Evolutionary conservation across 2,329 filamentous ascomycete species (phyloP), one percentile per base, ranked within the genome.

Genomic region (Aspergillus floridensis): DNA sequence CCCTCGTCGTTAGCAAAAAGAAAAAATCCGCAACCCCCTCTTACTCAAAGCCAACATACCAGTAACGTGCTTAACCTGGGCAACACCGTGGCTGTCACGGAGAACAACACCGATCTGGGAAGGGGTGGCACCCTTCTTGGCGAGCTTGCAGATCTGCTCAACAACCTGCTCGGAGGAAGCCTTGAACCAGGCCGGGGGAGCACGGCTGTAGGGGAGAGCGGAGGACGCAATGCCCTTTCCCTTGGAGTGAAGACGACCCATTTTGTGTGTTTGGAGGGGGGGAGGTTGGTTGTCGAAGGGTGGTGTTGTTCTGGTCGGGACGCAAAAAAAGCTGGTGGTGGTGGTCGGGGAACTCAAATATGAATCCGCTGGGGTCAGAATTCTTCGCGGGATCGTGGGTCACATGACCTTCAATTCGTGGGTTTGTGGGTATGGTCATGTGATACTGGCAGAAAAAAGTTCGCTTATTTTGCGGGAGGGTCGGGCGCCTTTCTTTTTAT

Each of bases 41-140:
- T 22, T 6, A 19, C 8, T 3, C 7, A 11, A 7, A 1, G 6
- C 21, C n/a, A 53, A 60, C 89, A 76, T 91, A 96, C 92, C 92
- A 79, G 93, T 96, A 72, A 97, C 92, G 77, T 96, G 84, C 87
- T 95, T 96, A 83, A 97, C 93, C 85, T 98, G 95, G 74, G 95
- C 91, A 81, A 99, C 86, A 79, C 96, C 96, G 85, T 99, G 95
- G 78, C 89, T 92, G 84, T 99, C 96, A 85, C 96, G 88, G 79
- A 99, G 91, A 76, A 98, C 85, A 79, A 98, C 93, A 90, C 96
- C 95, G 76, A 99, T 99, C 86, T 98, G 93, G 68, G 93, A 97
- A 75, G 95, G 95, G 70, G 93, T 96, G 72, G 92, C 92, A 84
- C 96, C 95, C 90, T 98, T 98, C 85, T 91, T 93, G 78, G 95